A percentile compares a stretch with the other conserved stretches of the same genome.
These are phyloP conservation scores for Yamadazyma conglobata DNA, from an alignment of 1,139 yeast genomes.

Conservation along the genomic window DNA sequence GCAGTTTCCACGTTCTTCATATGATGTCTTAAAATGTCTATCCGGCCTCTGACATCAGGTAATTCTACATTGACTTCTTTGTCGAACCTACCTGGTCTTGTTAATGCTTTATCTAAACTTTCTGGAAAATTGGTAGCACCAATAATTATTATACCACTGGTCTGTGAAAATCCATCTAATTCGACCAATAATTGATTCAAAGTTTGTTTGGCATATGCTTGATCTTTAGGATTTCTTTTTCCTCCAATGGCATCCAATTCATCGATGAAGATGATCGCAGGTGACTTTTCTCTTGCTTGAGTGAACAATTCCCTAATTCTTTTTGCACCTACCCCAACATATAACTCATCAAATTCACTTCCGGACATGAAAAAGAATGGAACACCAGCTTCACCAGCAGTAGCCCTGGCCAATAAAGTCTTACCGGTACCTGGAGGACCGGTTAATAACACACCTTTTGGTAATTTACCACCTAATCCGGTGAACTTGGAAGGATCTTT, in stretches of 20 bases:
- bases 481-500: conserved; percentile 96
- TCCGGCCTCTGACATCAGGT: conserved; percentile 97
- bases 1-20: conserved; percentile 87
- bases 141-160: conserved; percentile 89
- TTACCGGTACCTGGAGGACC: conserved; percentile 99
- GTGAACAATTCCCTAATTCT: conserved; percentile 90
- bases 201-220: conserved; percentile 96
- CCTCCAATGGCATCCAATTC: conserved; percentile 99
- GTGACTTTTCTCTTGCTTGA: conserved; percentile 93
- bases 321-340: conserved; percentile 99
- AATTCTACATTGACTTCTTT: conserved; percentile 92
- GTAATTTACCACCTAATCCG: conserved; percentile 93
- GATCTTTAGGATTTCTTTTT: conserved; percentile 94
- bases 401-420: conserved; percentile 93
- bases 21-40: conserved; percentile 88
- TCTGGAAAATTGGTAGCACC: conserved; percentile 99
- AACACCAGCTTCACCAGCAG: conserved; percentile 99
- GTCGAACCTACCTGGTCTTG: conserved; percentile 98
- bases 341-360: conserved; percentile 95
- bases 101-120: conserved; percentile 90
- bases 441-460: conserved; percentile 92
- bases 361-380: conserved; percentile 99
- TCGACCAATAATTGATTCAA: conserved; percentile 93
- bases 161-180: conserved; percentile 92
- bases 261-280: conserved; percentile 95